Evolutionary conservation across 192 early-diverging fungal genomes (phyloP).

Genomic region (Paraglomus occultum): DNA sequence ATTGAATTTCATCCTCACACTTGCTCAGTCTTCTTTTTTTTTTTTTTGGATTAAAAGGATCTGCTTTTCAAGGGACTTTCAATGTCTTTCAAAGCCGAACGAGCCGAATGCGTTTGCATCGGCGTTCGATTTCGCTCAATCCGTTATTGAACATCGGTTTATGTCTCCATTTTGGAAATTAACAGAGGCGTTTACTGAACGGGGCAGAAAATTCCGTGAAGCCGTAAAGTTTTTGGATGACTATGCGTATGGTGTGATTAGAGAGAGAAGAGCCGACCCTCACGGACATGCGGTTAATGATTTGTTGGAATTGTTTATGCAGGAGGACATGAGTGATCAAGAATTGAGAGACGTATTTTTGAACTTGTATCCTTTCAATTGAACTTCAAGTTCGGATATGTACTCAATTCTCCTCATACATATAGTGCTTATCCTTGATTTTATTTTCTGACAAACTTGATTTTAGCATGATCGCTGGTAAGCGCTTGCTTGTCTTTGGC

Average conservation of each 20-base stretch:
- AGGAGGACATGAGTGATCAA: conserved; percentile 33
- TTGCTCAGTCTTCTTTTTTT: conserved; percentile 14
- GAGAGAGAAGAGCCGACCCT: conserved; percentile 29
- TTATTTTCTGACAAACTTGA: no score
- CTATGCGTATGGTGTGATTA: conserved; percentile 37
- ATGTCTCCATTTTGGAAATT: conserved; percentile 37
- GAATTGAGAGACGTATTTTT: conserved; percentile 48
- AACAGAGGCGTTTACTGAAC: conserved; percentile 30
- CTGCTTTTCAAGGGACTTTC: conserved; percentile 38
- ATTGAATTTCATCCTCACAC: conserved; percentile 1
- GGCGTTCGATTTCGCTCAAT: conserved; percentile 53
- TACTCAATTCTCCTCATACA: neutral
- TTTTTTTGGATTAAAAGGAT: conserved; percentile 36
- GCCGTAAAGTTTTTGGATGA: conserved; percentile 30
- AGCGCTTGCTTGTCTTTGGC: neutral
- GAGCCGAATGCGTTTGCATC: conserved; percentile 43
- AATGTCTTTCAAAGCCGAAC: conserved; percentile 32
- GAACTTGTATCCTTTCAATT: conserved; percentile 38
- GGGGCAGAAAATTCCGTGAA: conserved; percentile 26
- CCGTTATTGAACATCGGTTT: conserved; percentile 32
- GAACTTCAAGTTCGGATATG: no score
- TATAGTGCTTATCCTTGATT: neutral
- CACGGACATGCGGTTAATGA: conserved; percentile 32
- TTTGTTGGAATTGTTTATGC: conserved; percentile 49
- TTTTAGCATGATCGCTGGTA: conserved; percentile 16